phyloP scores from a whole-genome alignment of 495 filamentous ascomycete species.

The Staphylotrichum tortipilum region DNA sequence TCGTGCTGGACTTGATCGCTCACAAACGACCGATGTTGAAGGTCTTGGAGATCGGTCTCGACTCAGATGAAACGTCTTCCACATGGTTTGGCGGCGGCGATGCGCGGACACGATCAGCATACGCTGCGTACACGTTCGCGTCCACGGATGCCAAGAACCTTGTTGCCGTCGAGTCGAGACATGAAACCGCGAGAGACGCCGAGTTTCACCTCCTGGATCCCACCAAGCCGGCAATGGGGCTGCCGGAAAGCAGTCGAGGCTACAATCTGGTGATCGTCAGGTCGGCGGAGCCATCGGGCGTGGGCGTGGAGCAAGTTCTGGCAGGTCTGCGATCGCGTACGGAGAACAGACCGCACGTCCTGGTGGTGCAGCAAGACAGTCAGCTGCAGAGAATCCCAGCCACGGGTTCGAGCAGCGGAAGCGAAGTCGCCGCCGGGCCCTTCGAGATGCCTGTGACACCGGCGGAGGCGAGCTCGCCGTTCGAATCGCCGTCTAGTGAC shows the following conservation, averaged over 20 bases:
- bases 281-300: too few species aligned
- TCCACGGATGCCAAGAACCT: not conserved
- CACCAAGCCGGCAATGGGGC: not conserved
- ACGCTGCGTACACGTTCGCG: not conserved
- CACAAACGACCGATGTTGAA: constrained; percentile 25
- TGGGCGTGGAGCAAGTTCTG: too few species aligned
- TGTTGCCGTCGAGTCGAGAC: not conserved
- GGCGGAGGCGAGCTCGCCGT: too few species aligned
- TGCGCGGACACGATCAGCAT: not conserved
- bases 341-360: too few species aligned
- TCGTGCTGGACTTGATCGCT: constrained; percentile 21
- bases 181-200: not conserved
- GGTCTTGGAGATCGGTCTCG: constrained; percentile 22
- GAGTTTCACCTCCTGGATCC: not conserved
- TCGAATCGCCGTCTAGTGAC: too few species aligned
- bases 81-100: not conserved
- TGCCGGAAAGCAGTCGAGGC: not conserved
- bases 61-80: constrained; percentile 1
- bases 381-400: not conserved
- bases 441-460: not conserved
- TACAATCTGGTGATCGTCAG: constrained; percentile 4
- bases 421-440: not conserved
- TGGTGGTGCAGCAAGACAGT: not conserved
- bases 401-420: not conserved
- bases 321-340: too few species aligned